phyloP scores from a whole-genome alignment of 73 alveolate species.

The Uronychia setigera region DNA sequence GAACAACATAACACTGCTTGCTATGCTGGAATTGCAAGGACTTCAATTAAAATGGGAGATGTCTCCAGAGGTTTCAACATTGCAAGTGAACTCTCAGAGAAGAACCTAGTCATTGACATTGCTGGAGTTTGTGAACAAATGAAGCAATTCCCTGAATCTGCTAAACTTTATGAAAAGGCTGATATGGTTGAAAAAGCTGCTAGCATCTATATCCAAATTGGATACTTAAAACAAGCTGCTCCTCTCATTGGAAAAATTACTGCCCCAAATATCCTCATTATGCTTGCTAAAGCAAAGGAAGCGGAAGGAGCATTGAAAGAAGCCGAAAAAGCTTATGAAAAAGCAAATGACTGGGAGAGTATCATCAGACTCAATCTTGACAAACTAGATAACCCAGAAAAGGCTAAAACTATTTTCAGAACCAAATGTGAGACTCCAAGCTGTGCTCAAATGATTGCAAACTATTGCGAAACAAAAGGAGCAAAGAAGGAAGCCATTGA shows the following conservation, averaged over 20 bases:
- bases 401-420: slow-evolving; percentile 91
- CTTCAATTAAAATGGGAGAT: slow-evolving; percentile 98
- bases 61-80: slow-evolving; percentile 93
- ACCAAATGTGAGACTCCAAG: slow-evolving; percentile 90
- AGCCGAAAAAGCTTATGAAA: slow-evolving; percentile 97
- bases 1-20: slow-evolving; percentile 90
- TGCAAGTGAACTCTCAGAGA: slow-evolving; percentile 95
- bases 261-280: slow-evolving; percentile 95
- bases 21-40: slow-evolving; percentile 99
- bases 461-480: slow-evolving; percentile 93
- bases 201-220: slow-evolving; percentile 83
- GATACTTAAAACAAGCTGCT: slow-evolving; percentile 89
- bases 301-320: slow-evolving; percentile 91
- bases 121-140: slow-evolving; percentile 91
- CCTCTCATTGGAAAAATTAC: slow-evolving; percentile 88
- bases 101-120: slow-evolving; percentile 85
- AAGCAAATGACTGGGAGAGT: slow-evolving; percentile 96
- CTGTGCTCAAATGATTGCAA: slow-evolving; percentile 93
- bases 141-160: slow-evolving; percentile 93
- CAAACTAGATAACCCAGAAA: slow-evolving; percentile 92
- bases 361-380: slow-evolving; percentile 93
- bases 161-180: slow-evolving; percentile 95
- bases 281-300: slow-evolving; percentile 99
- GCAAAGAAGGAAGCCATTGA: slow-evolving; percentile 94
- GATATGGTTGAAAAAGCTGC: slow-evolving; percentile 99